These are phyloP conservation scores for Rickenella mellea DNA, from an alignment of 768 basidiomycete genomes.

Conservation along the genomic window DNA sequence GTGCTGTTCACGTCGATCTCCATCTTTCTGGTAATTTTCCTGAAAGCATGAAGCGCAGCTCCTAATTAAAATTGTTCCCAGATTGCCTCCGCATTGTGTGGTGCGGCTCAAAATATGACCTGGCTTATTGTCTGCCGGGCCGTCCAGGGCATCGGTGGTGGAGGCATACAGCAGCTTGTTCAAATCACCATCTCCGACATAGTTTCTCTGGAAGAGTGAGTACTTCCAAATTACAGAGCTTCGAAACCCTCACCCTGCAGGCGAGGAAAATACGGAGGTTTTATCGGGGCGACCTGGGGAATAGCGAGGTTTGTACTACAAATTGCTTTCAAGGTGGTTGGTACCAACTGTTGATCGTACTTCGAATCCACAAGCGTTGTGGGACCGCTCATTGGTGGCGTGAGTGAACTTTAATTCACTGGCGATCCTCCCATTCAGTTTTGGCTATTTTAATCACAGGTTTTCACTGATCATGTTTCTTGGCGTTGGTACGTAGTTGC, in stretches of 20 bases:
- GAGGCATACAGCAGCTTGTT: slow-evolving; percentile 69
- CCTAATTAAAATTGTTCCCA: slow-evolving; percentile 14
- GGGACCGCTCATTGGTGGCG: slow-evolving; percentile 78
- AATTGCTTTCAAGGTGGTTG: neutral
- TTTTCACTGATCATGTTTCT: slow-evolving; percentile 60
- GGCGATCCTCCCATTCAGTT: slow-evolving; percentile 3
- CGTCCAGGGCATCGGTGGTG: slow-evolving; percentile 78
- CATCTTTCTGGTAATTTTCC: slow-evolving; percentile 50
- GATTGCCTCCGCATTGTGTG: slow-evolving; percentile 75
- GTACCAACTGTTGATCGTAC: neutral
- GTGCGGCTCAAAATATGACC: slow-evolving; percentile 68
- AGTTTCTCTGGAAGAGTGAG: slow-evolving; percentile 68
- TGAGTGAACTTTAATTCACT: slow-evolving; percentile 23
- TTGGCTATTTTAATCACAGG: slow-evolving; percentile 25
- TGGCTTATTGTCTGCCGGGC: slow-evolving; percentile 74
- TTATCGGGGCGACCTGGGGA: slow-evolving; percentile 77
- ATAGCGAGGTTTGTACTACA: slow-evolving; percentile 33
- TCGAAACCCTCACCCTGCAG: slow-evolving; percentile 19
- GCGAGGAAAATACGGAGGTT: slow-evolving; percentile 71
- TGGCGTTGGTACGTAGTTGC: slow-evolving; percentile 59
- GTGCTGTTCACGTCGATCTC: slow-evolving; percentile 57
- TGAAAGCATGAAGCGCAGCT: too few species aligned
- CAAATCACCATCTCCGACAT: slow-evolving; percentile 79
- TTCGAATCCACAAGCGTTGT: slow-evolving; percentile 34
- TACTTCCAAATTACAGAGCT: slow-evolving; percentile 2